Evolutionary conservation across 495 filamentous ascomycete species (phyloP).

Genomic region (Ramalina peruviana): DNA sequence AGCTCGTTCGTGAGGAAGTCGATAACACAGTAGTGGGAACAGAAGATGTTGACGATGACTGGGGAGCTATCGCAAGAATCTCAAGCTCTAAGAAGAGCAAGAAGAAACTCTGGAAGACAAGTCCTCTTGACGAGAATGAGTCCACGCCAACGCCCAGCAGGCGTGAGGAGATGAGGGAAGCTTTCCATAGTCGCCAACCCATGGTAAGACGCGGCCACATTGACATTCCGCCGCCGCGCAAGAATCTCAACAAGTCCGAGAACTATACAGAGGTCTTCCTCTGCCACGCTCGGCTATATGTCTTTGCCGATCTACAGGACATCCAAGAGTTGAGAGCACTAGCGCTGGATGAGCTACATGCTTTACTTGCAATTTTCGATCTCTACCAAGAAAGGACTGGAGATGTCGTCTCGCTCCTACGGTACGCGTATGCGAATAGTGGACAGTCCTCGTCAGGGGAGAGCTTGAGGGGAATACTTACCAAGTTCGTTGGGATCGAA

Average conservation of each 20-base stretch:
- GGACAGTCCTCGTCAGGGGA: neutral
- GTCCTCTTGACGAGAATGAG: too few species aligned
- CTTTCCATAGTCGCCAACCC: constrained; percentile 1
- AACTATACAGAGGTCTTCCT: constrained; percentile 26
- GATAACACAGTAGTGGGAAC: too few species aligned
- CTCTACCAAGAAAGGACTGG: constrained; percentile 14
- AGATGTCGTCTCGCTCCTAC: constrained; percentile 21
- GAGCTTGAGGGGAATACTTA: constrained; percentile 17
- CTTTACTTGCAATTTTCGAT: constrained; percentile 20
- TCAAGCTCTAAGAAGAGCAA: too few species aligned
- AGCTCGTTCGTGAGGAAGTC: too few species aligned
- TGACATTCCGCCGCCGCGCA: neutral
- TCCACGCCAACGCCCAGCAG: too few species aligned
- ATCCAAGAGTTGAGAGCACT: constrained; percentile 18
- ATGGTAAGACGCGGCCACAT: neutral
- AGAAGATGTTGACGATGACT: too few species aligned
- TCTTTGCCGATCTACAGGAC: constrained; percentile 22
- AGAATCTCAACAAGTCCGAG: constrained; percentile 7
- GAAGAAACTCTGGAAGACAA: too few species aligned
- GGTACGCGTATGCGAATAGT: constrained; percentile 21
- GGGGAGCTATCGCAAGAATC: too few species aligned
- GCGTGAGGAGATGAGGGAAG: neutral
- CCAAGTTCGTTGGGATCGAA: constrained; percentile 17
- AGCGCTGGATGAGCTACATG: constrained; percentile 20
- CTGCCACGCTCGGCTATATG: constrained; percentile 23